Conservation (phyloP, 805 yeast genomes). For the Brettanomyces bruxellensis region DNA sequence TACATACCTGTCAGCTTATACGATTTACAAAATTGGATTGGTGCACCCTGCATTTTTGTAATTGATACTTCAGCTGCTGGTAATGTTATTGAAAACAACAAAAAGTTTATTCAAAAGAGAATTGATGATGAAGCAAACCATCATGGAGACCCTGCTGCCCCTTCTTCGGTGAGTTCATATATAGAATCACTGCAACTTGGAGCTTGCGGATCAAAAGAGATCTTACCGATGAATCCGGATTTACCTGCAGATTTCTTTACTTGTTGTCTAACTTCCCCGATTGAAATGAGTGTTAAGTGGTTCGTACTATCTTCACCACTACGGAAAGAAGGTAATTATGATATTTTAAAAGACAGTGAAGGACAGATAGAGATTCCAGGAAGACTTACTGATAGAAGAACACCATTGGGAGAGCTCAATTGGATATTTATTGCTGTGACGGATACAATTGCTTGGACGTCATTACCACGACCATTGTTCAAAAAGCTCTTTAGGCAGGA, state of each 20-base stretch:
- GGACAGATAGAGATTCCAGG: constrained; percentile 78
- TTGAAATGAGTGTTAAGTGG: constrained; percentile 88
- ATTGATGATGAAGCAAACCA: constrained; percentile 76
- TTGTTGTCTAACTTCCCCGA: constrained; percentile 91
- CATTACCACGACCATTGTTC: constrained; percentile 78
- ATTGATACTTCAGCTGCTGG: constrained; percentile 95
- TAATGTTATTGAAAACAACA: constrained; percentile 81
- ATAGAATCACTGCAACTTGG: constrained; percentile 89
- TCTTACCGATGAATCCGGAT: constrained; percentile 86
- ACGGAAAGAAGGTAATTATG: constrained; percentile 39
- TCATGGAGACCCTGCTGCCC: constrained; percentile 38
- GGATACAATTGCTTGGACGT: constrained; percentile 97
- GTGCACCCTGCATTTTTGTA: constrained; percentile 94
- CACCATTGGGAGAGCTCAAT: constrained; percentile 91
- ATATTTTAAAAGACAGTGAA: constrained; percentile 36
- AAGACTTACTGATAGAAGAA: constrained; percentile 80
- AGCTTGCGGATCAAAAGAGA: constrained; percentile 81
- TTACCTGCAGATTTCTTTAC: constrained; percentile 95
- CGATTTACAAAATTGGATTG: constrained; percentile 94
- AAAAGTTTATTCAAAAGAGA: constrained; percentile 81
- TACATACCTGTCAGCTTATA: constrained; percentile 94
- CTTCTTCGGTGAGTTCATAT: constrained; percentile 60
- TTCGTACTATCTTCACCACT: constrained; percentile 78
- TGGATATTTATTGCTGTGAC: constrained; percentile 98
- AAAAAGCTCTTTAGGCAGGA: constrained; percentile 90